A percentile compares a stretch with the other conserved stretches of the same genome.
Conservation (phyloP, 1,284 basidiomycete species). For the Rhodotorula sp. region DNA sequence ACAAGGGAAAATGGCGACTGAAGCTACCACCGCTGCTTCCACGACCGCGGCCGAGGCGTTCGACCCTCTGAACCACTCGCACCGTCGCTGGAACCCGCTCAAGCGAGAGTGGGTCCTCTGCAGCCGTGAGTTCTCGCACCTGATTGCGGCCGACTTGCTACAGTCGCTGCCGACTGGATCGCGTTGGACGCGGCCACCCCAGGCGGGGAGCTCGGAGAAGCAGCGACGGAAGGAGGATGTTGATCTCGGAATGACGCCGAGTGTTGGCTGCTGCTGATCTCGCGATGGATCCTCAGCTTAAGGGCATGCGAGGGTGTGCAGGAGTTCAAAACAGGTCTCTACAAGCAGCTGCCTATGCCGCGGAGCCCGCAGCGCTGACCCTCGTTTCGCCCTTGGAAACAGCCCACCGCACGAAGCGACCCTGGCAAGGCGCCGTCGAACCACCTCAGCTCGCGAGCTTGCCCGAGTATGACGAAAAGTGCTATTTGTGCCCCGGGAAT, state of each 20-base stretch:
- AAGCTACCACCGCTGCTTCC: not conserved
- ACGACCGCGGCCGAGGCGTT: slow-evolving; percentile 28
- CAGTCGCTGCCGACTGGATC: no score
- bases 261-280: no score
- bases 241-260: no score
- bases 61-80: slow-evolving; percentile 50
- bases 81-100: slow-evolving; percentile 49
- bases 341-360: no score
- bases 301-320: no score
- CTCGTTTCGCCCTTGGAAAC: slow-evolving; percentile 56
- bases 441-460: slow-evolving; percentile 57
- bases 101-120: slow-evolving; percentile 61
- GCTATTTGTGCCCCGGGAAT: slow-evolving; percentile 91
- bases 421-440: slow-evolving; percentile 83
- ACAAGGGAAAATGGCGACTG: not conserved
- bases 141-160: no score
- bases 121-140: slow-evolving; percentile 18
- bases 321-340: no score
- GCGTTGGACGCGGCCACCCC: no score
- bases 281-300: no score
- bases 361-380: not conserved
- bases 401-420: slow-evolving; percentile 62
- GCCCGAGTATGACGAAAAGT: slow-evolving; percentile 71
- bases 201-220: no score
- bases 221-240: no score